Conservation (phyloP, 129 eudicot genomes). For the Smallanthus sonchifolius region DNA sequence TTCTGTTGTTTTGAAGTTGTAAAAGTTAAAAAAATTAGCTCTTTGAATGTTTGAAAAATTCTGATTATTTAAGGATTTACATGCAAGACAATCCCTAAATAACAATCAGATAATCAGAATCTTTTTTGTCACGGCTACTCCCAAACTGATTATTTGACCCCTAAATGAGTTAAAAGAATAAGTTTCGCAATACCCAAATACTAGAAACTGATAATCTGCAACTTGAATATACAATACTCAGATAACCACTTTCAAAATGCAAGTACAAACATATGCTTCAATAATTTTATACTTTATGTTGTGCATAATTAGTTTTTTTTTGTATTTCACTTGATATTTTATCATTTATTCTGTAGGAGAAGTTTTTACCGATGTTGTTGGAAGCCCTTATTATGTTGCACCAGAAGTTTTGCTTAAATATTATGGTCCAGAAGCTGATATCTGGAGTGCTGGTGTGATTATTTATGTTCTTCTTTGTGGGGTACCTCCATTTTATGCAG, state of each 20-base stretch:
- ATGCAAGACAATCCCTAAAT: not conserved
- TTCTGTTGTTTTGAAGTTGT: not conserved
- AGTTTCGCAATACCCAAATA: not conserved
- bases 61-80: not conserved
- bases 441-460: constrained; percentile 88
- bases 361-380: constrained; percentile 66
- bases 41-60: not conserved
- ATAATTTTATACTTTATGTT: not conserved
- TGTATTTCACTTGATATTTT: not conserved
- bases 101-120: not conserved
- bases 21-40: too few relatives aligned
- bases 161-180: not conserved
- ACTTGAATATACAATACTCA: not conserved
- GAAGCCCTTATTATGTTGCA: constrained; percentile 92
- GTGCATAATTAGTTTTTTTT: not conserved
- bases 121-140: not conserved
- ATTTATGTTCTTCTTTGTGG: constrained; percentile 66
- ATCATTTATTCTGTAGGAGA: constrained; percentile 34
- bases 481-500: constrained; percentile 83
- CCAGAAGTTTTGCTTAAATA: constrained; percentile 73
- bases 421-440: constrained; percentile 76
- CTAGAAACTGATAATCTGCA: not conserved
- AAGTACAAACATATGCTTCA: not conserved
- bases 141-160: not conserved
- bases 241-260: not conserved